phyloP scores from a whole-genome alignment of 345 rosid genomes.

The Brassica cretica region DNA sequence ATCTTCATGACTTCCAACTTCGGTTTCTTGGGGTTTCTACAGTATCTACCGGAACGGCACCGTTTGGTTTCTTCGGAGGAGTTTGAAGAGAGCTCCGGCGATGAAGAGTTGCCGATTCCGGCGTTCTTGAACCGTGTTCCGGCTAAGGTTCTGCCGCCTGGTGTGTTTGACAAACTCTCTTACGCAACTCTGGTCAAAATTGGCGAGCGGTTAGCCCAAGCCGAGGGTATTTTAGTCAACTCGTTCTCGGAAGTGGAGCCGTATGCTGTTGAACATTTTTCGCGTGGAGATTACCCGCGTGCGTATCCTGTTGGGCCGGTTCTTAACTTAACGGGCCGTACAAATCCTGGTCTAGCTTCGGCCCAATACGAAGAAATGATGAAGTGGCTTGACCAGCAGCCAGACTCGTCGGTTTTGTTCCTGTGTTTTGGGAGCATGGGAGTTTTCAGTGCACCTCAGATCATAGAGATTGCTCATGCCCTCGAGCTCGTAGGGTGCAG shows the following conservation, averaged over 20 bases:
- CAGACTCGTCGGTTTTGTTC: slow-evolving; percentile 53
- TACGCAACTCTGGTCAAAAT: slow-evolving; percentile 9
- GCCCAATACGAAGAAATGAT: slow-evolving; percentile 28
- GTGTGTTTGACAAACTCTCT: slow-evolving; percentile 17
- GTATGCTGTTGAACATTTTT: slow-evolving; percentile 18
- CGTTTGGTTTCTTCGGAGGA: slow-evolving; percentile 9
- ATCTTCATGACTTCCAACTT: slow-evolving; percentile 52
- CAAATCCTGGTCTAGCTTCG: background rate
- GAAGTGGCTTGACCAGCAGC: slow-evolving; percentile 54
- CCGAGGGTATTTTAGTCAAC: slow-evolving; percentile 49
- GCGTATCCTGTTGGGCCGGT: slow-evolving; percentile 58
- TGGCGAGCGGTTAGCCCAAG: slow-evolving; percentile 18
- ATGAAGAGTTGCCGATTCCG: slow-evolving; percentile 35
- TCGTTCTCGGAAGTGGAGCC: slow-evolving; percentile 49
- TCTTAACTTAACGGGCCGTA: slow-evolving; percentile 37
- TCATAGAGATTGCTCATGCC: slow-evolving; percentile 52
- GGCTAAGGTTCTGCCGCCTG: slow-evolving; percentile 39
- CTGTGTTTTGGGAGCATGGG: slow-evolving; percentile 74
- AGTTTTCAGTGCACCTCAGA: slow-evolving; percentile 46
- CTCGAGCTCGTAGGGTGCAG: slow-evolving; percentile 45
- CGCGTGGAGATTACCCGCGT: slow-evolving; percentile 5
- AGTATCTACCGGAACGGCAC: slow-evolving; percentile 30
- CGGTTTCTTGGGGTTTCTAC: slow-evolving; percentile 40
- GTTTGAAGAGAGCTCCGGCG: slow-evolving; percentile 23
- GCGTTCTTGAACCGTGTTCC: slow-evolving; percentile 40